Evolutionary conservation across 2,329 filamentous ascomycete genomes (phyloP), one percentile per base, ranked within the genome.

Genomic region (Dissoconium aciculare): DNA sequence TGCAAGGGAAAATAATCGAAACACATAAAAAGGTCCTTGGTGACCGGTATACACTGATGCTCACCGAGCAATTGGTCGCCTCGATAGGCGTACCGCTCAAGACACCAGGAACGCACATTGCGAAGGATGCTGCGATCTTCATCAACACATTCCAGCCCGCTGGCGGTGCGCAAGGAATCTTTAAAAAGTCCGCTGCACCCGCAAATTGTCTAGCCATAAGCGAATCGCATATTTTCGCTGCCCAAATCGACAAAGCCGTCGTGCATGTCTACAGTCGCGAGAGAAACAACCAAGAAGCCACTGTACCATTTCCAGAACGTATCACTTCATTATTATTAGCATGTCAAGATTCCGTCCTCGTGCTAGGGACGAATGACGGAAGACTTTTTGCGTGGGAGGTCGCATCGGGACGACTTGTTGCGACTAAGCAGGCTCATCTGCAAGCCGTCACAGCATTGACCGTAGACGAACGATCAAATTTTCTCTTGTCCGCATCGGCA

Each of bases 311-410:
- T 47, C 75, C 79, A 0, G 87, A 95, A 56, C 71, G 75, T 46
- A 82, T 98, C 48, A 75, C 74, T 41, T 84, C 79, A 55, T 60
- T 92, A 46, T 68, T 74, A 13, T 64, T 91, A 32, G 72, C 74
- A 14, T 75, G 70, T 28, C 69, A 81, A 41, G 64, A 65, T 40
- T 60, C 64, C 31, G 69, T 91, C 29, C 63, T 93, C 41, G 62
- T 83, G 32, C 55, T 92, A 32, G 89, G 89, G 8, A 92, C 84
- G 1, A 73, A 76, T 33, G 82, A 84, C 44, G 89, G 89, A 11
- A 73, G 85, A 33, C 57, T 95, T 42, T 78, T 93, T 46, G 57
- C 92, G 3, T 98, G 89, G 89, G 89, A 98, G 75, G 82, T 89
- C 39, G 44, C 41, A 32, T 84, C 80, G 6, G 83, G 82, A 32